Evolutionary conservation across 208 protist species (phyloP).

Genomic region (Trypanosoma lewisi): DNA sequence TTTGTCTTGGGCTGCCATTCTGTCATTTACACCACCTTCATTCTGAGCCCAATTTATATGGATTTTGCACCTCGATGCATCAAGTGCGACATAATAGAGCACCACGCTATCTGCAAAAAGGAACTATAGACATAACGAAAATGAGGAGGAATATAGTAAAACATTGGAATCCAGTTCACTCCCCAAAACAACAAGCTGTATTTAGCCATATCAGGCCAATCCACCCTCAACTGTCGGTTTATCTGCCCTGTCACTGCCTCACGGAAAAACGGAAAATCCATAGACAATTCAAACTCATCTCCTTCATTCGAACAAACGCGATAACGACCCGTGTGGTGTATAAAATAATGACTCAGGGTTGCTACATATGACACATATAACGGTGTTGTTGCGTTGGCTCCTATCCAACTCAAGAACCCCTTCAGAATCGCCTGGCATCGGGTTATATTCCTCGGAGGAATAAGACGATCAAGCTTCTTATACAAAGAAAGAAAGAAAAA

Average conservation of each 20-base stretch:
- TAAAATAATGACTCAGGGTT: slow-evolving; percentile 72
- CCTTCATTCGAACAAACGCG: slow-evolving; percentile 29
- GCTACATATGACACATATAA: slow-evolving; percentile 73
- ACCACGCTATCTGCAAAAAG: slow-evolving; percentile 67
- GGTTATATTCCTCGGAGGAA: slow-evolving; percentile 42
- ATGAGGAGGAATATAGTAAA: slow-evolving; percentile 80
- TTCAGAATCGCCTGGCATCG: slow-evolving; percentile 55
- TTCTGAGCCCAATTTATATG: neutral
- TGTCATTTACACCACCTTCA: neutral
- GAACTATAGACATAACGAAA: slow-evolving; percentile 73
- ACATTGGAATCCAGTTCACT: slow-evolving; percentile 77
- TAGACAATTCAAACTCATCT: slow-evolving; percentile 21
- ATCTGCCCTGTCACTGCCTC: slow-evolving; percentile 3
- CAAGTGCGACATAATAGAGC: slow-evolving; percentile 71
- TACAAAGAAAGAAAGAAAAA: slow-evolving; percentile 70
- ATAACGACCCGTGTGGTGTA: slow-evolving; percentile 61
- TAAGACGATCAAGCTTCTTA: slow-evolving; percentile 41
- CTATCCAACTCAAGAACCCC: slow-evolving; percentile 67
- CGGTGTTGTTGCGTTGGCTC: slow-evolving; percentile 54
- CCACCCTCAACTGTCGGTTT: slow-evolving; percentile 33
- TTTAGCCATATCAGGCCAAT: slow-evolving; percentile 68
- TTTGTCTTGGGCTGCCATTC: too few relatives aligned
- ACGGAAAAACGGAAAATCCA: slow-evolving; percentile 3
- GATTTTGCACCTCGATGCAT: slow-evolving; percentile 35
- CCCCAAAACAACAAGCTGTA: slow-evolving; percentile 75